Evolutionary conservation across 1,284 basidiomycete genomes (phyloP), one percentile per base, ranked within the genome.

Genomic region (Puccinia hordei): DNA sequence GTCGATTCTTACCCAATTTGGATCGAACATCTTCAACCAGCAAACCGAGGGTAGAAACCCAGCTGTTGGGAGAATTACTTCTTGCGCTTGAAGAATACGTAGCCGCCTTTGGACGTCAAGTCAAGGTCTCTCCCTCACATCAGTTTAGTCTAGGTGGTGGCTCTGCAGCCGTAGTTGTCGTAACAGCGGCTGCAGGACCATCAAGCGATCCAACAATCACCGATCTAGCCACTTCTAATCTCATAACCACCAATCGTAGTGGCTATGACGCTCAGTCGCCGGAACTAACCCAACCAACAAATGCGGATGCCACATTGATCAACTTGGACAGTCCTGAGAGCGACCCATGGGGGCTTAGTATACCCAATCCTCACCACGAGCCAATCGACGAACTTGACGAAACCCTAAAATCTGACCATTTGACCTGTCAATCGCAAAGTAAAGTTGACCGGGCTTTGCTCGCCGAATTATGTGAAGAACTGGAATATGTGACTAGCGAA

Each of bases 401-500:
- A 24, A 30, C 46, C 4, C 13, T 53, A 22, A 27, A 55, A 53
- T 27, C 33, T 49, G n/a, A 63, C 38, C 55, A 41, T 27, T 24
- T 61, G 22, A 63, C 38, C 33, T 33, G n/a, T 27, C 73, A 65
- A 76, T 76, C 73, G 10, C 44, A 53, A 66, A 17, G 24, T 4
- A 65, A 76, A 46, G 59, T 76, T 12, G 49, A 53, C 19, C 57
- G 57, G 49, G 19, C 30, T 27, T n/a, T 55, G 17, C 55, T 78
- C n/a, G 17, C 75, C 12, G 75, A 78, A 78, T n/a, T 78, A 27
- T 78, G 75, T 78, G 75, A 69, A 44, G 75, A 78, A 69, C 41
- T 78, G 35, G 75, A 78, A 78, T 55, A 78, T 46, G 75, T 78
- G 22, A 78, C 65, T 1, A 68, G 49, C 49, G 75, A 78, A 69